Conservation (phyloP, 2,329 filamentous ascomycete genomes). For the Epichloe aotearoae region DNA sequence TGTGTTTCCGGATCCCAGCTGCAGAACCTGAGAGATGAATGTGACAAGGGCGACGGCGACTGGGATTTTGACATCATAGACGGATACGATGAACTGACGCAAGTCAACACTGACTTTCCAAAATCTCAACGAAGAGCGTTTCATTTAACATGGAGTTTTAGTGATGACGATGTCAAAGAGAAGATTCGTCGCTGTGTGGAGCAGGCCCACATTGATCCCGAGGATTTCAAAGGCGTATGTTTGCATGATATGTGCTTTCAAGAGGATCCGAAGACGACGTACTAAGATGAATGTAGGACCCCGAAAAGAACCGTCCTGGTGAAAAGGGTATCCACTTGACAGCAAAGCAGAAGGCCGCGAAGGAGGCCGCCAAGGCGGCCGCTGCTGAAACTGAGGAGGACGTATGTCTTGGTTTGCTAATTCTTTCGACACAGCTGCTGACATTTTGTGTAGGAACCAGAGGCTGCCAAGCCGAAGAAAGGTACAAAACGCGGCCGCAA, state of each 20-base stretch:
- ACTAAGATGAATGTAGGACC: conserved; percentile 42
- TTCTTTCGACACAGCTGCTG: background rate
- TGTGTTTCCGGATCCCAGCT: conserved; percentile 72
- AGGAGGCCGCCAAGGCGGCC: conserved; percentile 20
- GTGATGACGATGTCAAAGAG: conserved; percentile 48
- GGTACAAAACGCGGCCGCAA: conserved; percentile 22
- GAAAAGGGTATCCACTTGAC: conserved; percentile 46
- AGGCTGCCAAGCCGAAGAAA: conserved; percentile 16
- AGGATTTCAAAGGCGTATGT: conserved; percentile 81
- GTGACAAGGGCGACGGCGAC: conserved; percentile 31
- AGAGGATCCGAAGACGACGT: background rate
- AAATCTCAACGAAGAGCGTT: background rate
- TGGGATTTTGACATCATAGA: conserved; percentile 58
- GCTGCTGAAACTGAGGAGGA: conserved; percentile 13
- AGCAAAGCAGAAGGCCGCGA: conserved; percentile 23
- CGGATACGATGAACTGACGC: conserved; percentile 63
- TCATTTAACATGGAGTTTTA: conserved; percentile 14
- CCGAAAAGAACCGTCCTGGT: conserved; percentile 58
- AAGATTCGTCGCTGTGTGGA: conserved; percentile 62
- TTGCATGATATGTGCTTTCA: background rate
- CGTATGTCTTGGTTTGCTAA: conserved; percentile 7
- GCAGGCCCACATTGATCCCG: conserved; percentile 68
- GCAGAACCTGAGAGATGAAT: conserved; percentile 45
- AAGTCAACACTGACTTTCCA: conserved; percentile 12
- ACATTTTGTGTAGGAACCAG: conserved; percentile 6